Percentiles rank a stretch among this genome's conserved stretches.
Conservation (phyloP, 192 early-diverging fungal species). For the Rhizophagus clarus region DNA sequence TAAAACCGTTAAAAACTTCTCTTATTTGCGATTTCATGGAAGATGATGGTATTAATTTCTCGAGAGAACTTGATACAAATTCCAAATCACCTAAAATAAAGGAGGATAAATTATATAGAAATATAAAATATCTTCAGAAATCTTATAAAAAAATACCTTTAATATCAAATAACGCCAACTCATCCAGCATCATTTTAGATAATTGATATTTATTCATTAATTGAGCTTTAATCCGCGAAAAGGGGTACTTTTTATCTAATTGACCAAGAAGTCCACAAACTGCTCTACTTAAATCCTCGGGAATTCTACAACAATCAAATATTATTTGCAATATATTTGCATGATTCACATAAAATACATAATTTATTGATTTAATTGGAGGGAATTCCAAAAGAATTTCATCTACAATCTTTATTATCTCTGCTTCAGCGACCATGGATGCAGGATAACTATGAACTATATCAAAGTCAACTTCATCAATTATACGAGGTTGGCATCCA, state of each 20-base stretch:
- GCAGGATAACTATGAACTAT: constrained; percentile 68
- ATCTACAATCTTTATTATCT: constrained; percentile 82
- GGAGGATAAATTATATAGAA: neutral
- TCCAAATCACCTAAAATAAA: constrained; percentile 49
- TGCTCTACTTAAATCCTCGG: constrained; percentile 54
- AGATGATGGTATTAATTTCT: constrained; percentile 44
- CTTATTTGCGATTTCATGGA: constrained; percentile 44
- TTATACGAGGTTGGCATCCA: constrained; percentile 82
- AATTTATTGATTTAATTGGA: constrained; percentile 56
- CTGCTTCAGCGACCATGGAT: constrained; percentile 83
- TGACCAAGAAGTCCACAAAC: constrained; percentile 61
- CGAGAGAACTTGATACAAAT: constrained; percentile 45
- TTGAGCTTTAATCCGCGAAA: constrained; percentile 60
- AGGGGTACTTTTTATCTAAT: constrained; percentile 58
- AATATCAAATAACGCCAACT: constrained; percentile 64
- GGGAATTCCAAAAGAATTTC: constrained; percentile 72
- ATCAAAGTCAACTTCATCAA: constrained; percentile 89
- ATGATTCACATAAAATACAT: constrained; percentile 74
- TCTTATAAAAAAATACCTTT: constrained; percentile 46
- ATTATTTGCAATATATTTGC: constrained; percentile 70
- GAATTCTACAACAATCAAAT: constrained; percentile 72
- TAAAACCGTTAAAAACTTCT: constrained; percentile 44
- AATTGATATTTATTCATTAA: constrained; percentile 62
- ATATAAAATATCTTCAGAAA: neutral
- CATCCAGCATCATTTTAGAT: constrained; percentile 62